Percentiles rank a stretch among this genome's conserved stretches.
phyloP scores from a whole-genome alignment of 2,329 filamentous ascomycete species.

The Allantophomopsis lycopodina region DNA sequence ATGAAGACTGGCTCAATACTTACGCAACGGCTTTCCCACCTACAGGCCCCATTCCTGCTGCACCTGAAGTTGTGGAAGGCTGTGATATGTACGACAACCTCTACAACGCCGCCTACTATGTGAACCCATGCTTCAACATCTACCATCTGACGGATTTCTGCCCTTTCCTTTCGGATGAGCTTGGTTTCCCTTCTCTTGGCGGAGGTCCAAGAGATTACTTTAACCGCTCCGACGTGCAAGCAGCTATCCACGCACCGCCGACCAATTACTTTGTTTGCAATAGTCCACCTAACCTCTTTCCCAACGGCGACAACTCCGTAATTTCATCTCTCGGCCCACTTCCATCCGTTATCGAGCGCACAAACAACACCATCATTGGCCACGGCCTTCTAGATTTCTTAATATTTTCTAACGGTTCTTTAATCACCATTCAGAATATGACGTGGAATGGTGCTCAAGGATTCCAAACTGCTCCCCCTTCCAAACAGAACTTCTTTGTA shows the following conservation, averaged over 20 bases:
- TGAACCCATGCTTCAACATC: constrained; percentile 54
- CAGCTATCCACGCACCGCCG: constrained; percentile 41
- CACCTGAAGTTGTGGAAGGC: constrained; percentile 6
- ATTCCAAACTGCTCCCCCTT: constrained; percentile 29
- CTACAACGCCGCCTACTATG: constrained; percentile 29
- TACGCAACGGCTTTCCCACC: constrained; percentile 42
- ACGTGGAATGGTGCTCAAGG: constrained; percentile 54
- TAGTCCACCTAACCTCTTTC: constrained; percentile 27
- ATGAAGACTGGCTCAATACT: constrained; percentile 30
- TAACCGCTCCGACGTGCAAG: constrained; percentile 44
- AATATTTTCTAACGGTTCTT: constrained; percentile 46
- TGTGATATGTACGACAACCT: constrained; percentile 24
- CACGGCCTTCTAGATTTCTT: constrained; percentile 50
- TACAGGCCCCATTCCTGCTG: constrained; percentile 31
- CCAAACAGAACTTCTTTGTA: constrained; percentile 11
- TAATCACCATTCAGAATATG: constrained; percentile 58
- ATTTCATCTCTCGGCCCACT: constrained; percentile 36
- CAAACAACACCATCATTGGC: constrained; percentile 44
- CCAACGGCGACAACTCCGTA: constrained; percentile 29
- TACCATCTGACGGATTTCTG: constrained; percentile 42
- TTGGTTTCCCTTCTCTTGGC: constrained; percentile 30
- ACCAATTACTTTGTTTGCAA: constrained; percentile 37
- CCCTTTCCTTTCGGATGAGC: constrained; percentile 13
- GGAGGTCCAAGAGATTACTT: constrained; percentile 44
- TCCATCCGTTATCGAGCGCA: constrained; percentile 44